Base-by-base conservation (phyloP, 2,329 filamentous ascomycete genomes). In the Aaosphaeria arxii region DNA sequence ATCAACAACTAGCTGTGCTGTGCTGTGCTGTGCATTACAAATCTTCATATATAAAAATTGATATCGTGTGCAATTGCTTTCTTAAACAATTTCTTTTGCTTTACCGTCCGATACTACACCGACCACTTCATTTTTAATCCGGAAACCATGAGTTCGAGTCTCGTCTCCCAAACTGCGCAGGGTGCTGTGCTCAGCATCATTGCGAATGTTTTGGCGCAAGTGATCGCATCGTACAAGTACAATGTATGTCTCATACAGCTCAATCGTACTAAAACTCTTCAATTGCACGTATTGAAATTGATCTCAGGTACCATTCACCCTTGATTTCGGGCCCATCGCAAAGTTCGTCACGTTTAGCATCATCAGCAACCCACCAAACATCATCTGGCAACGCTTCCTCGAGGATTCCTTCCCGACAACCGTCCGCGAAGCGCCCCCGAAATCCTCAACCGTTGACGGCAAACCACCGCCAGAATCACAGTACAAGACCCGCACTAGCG, bases 361-460 rank as follows among this genome's bases (percentile, higher is more conserved):
- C 32, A 64, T 95, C 50, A 86, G 80, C 69, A 87, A 85, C 38
- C 90, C 91, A 3, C 88, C 88, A 40, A 96, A 96, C 71, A 89
- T 90, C 64, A 66, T 89, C 59, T 96, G 90, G 91, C 91, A 95
- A 77, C 79, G 83, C 38, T 88, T 81, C 63, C 78, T 96, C 45
- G 91, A 96, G 71, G 74, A 79, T 5, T 71, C 76, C 4, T 95
- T 90, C 63, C 91, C 91, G 0, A 85, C 86, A 1, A 40, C 67
- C 70, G 43, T 75, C 7, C 58, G 73, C 5, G 71, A 71, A 5
- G 46, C 54, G 24, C 51, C 58, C 11, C 47, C 60, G 17, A 30
- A 56, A 11, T 45, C 49, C 9, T 59, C 67, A 46, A 67, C 71
- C 48, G 57, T 57, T 40, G 57, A 59, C 39, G 56, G 58, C 44